Conservation (phyloP, 306 rosid species). For the Quillaja saponaria region DNA sequence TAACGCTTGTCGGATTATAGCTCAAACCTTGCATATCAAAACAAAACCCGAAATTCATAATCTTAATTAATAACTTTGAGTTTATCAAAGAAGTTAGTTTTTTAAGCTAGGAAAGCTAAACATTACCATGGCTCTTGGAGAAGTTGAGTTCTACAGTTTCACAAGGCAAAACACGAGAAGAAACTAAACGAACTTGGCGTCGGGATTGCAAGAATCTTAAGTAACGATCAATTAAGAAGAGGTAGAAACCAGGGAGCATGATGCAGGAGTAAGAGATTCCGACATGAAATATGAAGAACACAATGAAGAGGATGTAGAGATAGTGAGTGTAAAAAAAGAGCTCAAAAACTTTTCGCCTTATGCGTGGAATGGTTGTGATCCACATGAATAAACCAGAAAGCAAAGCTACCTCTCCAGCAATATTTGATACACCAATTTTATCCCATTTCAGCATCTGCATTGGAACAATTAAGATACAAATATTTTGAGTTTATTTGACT, state of each 20-base stretch:
- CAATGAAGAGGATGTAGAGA: constrained; percentile 61
- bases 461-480: background rate
- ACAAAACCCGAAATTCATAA: background rate
- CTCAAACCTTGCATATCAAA: constrained; percentile 48
- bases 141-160: constrained; percentile 72
- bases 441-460: constrained; percentile 68
- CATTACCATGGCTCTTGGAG: constrained; percentile 56
- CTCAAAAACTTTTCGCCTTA: constrained; percentile 66
- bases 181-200: constrained; percentile 40
- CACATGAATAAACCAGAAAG: constrained; percentile 58
- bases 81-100: too few relatives aligned
- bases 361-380: constrained; percentile 56
- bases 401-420: constrained; percentile 75
- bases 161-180: constrained; percentile 63
- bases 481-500: too few relatives aligned
- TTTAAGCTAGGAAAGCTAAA: too few relatives aligned
- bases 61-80: too few relatives aligned
- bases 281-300: constrained; percentile 75
- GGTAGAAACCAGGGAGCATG: constrained; percentile 79
- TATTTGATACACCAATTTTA: constrained; percentile 42
- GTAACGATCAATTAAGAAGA: constrained; percentile 74
- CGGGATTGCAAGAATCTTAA: constrained; percentile 66
- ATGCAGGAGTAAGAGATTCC: constrained; percentile 47
- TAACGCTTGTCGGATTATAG: constrained; percentile 64
- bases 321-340: constrained; percentile 73